phyloP scores from a whole-genome alignment of 805 yeast species.

The Kazachstania bromeliacearum region DNA sequence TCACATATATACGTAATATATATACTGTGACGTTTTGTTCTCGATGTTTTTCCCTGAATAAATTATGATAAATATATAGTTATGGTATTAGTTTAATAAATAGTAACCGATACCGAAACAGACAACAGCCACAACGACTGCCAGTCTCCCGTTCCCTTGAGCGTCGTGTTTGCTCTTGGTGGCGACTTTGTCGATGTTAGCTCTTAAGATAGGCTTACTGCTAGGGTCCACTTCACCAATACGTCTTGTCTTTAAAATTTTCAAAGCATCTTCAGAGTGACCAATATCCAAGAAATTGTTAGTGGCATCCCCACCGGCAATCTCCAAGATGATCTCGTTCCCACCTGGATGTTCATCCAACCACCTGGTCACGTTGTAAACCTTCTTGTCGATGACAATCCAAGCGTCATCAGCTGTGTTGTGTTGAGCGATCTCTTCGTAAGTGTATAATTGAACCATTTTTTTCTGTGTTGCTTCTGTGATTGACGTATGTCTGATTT shows the following conservation, averaged over 20 bases:
- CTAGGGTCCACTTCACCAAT: constrained; percentile 75
- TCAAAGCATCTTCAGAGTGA: constrained; percentile 93
- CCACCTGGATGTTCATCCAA: constrained; percentile 66
- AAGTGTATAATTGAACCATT: constrained; percentile 40
- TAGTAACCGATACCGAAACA: constrained; percentile 24
- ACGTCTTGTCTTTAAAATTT: constrained; percentile 53
- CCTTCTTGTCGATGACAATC: constrained; percentile 75
- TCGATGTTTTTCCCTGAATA: too few relatives aligned
- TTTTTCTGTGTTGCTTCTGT: too few relatives aligned
- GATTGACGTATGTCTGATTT: too few relatives aligned
- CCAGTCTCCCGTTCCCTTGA: constrained; percentile 68
- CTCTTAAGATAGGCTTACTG: constrained; percentile 27
- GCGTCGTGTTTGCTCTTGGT: constrained; percentile 42
- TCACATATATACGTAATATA: too few relatives aligned
- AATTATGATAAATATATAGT: too few relatives aligned
- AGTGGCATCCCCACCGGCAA: constrained; percentile 80
- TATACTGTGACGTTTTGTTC: too few relatives aligned
- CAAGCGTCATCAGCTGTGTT: constrained; percentile 69
- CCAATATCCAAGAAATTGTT: constrained; percentile 85
- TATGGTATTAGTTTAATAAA: constrained; percentile 16
- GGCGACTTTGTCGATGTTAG: constrained; percentile 23
- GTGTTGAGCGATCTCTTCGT: constrained; percentile 65
- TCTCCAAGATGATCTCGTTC: constrained; percentile 66
- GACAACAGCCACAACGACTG: constrained; percentile 59
- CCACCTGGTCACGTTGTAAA: constrained; percentile 68